Evolutionary conservation across 2,329 filamentous ascomycete species (phyloP).

Genomic region (Hirsutella minnesotensis): DNA sequence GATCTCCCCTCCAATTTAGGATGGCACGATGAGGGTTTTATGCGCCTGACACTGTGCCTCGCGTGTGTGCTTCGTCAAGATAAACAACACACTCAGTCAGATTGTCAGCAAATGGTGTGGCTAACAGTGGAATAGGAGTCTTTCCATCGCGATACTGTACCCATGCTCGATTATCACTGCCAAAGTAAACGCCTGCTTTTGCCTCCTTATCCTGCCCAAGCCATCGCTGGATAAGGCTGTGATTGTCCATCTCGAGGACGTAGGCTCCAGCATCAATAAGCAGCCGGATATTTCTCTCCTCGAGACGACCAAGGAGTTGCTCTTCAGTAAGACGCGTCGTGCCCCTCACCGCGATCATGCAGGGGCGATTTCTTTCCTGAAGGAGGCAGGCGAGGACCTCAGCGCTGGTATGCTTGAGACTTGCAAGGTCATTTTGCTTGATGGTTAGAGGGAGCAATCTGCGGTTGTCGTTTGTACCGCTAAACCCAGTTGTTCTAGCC

Average conservation of each 20-base stretch:
- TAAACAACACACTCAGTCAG: conserved; percentile 42
- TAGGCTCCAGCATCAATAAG: conserved; percentile 55
- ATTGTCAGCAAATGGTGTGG: conserved; percentile 41
- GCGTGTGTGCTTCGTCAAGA: conserved; percentile 34
- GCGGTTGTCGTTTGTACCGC: conserved; percentile 57
- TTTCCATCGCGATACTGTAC: conserved; percentile 18
- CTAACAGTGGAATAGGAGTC: conserved; percentile 34
- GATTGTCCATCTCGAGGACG: conserved; percentile 49
- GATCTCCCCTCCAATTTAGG: too few relatives aligned
- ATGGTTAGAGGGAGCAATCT: conserved; percentile 49
- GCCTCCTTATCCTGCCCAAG: conserved; percentile 30
- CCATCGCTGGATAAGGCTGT: conserved; percentile 36
- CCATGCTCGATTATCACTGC: conserved; percentile 14
- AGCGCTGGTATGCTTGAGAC: conserved; percentile 48
- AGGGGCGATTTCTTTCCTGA: conserved; percentile 34
- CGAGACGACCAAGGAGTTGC: conserved; percentile 33
- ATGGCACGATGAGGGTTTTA: too few relatives aligned
- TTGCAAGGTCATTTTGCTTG: conserved; percentile 44
- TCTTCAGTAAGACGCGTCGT: conserved; percentile 8
- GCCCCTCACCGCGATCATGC: conserved; percentile 17
- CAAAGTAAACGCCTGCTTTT: conserved; percentile 42
- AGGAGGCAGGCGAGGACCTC: conserved; percentile 33
- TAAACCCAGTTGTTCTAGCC: conserved; percentile 51
- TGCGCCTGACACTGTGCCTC: too few relatives aligned
- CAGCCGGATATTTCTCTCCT: conserved; percentile 28